phyloP scores from a whole-genome alignment of 2,329 filamentous ascomycete genomes.

The Fusarium bulbicola region DNA sequence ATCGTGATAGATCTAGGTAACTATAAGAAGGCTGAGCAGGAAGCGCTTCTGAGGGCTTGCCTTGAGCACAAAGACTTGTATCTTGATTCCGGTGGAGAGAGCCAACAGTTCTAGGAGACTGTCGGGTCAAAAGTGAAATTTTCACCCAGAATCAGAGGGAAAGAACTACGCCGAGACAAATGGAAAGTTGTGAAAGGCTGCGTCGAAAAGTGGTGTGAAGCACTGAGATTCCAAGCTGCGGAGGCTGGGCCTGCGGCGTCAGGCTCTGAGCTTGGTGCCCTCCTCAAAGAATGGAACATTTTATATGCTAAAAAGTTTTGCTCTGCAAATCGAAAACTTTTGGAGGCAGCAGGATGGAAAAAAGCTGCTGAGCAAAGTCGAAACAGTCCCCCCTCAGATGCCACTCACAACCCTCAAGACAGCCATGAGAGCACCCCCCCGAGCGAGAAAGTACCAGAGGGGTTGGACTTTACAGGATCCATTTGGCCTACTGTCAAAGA shows the following conservation, averaged over 20 bases:
- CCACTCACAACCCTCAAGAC: accelerated
- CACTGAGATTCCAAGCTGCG: neutral
- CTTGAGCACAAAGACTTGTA: neutral
- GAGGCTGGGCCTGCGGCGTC: accelerated
- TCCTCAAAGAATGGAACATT: accelerated
- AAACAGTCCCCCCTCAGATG: no score
- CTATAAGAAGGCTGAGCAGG: neutral
- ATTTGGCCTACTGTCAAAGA: neutral
- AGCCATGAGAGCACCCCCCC: neutral
- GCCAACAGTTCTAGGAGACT: neutral
- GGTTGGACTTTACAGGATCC: neutral
- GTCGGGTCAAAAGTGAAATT: neutral
- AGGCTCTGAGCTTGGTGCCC: neutral
- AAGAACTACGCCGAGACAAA: accelerated
- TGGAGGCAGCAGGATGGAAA: neutral
- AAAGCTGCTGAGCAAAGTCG: neutral
- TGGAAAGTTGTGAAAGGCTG: accelerated
- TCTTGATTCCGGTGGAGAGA: neutral
- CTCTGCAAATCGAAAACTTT: accelerated
- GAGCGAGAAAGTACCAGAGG: accelerated
- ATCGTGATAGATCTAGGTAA: neutral
- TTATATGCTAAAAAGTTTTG: neutral
- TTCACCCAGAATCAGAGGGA: accelerated
- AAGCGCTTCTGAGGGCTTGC: neutral
- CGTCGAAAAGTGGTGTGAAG: neutral